Base-by-base conservation (phyloP, 2,329 filamentous ascomycete genomes). In the Helotiales sp. region DNA sequence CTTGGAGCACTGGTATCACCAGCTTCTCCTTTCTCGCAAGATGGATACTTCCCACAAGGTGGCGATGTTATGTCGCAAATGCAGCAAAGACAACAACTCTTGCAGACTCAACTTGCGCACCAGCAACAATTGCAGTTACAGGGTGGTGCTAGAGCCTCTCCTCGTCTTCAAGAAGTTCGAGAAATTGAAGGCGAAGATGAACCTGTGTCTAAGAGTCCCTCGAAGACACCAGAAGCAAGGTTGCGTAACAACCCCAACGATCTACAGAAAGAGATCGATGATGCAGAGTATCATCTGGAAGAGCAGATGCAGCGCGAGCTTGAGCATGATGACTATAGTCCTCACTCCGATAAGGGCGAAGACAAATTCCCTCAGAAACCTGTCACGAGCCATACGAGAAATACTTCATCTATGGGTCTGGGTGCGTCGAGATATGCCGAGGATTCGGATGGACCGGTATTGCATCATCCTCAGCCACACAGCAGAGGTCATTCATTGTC, bases 281-380 rank as follows among this genome's bases (percentile, higher is more conserved):
- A 94, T 75, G 90, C 92, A 4, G 92, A 97, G 74, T 95, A 96
- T 75, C 92, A 95, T 73, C 79, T 96, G 69, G 92, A 94, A 76
- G 89, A 93, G 76, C 89, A 92, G 68, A 88, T 94, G 69, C 89
- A 92, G 61, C 89, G 91, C 63, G 90, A 95, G 74, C 83, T 95
- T 58, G 91, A 94, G 67, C 90, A 93, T 72, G 90, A 91, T 64
- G 91, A 93, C 71, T 91, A 92, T 75, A 92, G 88, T 73, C 90
- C 89, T 1, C 88, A 89, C 67, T 79, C 77, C 32, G 77, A 77
- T 30, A 75, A 77, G 64, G 75, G 67, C 11, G 73, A 71, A 37
- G 73, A 72, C 61, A 60, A 62, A 8, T 73, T 72, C 61, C 68
- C 69, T 8, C 61, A 67, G 57, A 66, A 71, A 13, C 59, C 68